These are phyloP conservation scores for Sporothrix schenckii DNA, from an alignment of 2,329 filamentous ascomycete genomes.

Conservation along the genomic window DNA sequence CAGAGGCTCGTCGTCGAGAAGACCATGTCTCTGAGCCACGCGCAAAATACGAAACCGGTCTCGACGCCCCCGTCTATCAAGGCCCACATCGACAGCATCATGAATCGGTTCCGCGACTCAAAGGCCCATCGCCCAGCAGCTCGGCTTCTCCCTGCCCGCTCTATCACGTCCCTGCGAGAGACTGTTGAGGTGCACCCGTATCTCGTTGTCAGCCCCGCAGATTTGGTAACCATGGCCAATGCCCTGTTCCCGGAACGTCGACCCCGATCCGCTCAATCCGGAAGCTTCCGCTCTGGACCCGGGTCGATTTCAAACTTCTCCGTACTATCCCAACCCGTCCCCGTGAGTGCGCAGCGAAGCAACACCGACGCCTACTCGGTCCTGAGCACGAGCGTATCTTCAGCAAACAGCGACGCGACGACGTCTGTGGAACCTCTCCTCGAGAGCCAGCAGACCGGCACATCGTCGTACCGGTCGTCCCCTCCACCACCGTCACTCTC, in stretches of 20 bases:
- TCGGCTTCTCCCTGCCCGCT: slow-evolving; percentile 70
- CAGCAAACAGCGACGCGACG: slow-evolving; percentile 69
- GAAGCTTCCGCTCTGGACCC: slow-evolving; percentile 65
- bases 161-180: slow-evolving; percentile 71
- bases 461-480: slow-evolving; percentile 57
- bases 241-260: slow-evolving; percentile 78
- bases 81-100: slow-evolving; percentile 70
- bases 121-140: slow-evolving; percentile 54
- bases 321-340: slow-evolving; percentile 68
- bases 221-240: slow-evolving; percentile 78
- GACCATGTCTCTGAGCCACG: slow-evolving; percentile 43
- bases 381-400: slow-evolving; percentile 72
- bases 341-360: slow-evolving; percentile 59
- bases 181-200: slow-evolving; percentile 80
- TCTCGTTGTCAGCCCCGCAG: slow-evolving; percentile 75
- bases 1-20: slow-evolving; percentile 80
- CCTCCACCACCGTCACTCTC: slow-evolving; percentile 46
- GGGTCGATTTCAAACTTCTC: slow-evolving; percentile 71
- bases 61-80: slow-evolving; percentile 66
- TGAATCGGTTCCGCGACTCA: slow-evolving; percentile 63
- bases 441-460: slow-evolving; percentile 56
- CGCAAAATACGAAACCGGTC: slow-evolving; percentile 47
- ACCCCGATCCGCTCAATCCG: slow-evolving; percentile 64
- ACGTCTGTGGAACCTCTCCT: slow-evolving; percentile 67
- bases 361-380: slow-evolving; percentile 70